Percentiles rank a stretch among this genome's conserved stretches.
Evolutionary conservation across 345 rosid species (phyloP).

Genomic region (Linum tenue): DNA sequence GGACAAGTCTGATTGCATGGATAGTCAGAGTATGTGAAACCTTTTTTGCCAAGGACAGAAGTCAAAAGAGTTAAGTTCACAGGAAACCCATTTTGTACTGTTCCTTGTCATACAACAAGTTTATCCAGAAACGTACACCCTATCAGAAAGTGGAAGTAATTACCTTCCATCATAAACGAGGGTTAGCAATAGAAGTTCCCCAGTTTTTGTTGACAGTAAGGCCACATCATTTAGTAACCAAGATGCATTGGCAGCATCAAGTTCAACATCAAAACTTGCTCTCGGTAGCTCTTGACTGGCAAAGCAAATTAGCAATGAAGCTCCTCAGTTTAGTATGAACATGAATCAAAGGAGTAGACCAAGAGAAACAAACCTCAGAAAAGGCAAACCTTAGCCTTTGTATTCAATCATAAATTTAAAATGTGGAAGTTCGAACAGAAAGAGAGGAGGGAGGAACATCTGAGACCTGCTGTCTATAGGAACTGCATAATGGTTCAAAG

Average conservation of each 20-base stretch:
- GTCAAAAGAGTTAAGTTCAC: background rate
- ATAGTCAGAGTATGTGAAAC: background rate
- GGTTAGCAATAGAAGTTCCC: conserved; percentile 76
- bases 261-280: conserved; percentile 78
- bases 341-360: conserved; percentile 5
- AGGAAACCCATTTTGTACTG: background rate
- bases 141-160: conserved; percentile 1
- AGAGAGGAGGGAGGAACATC: conserved; percentile 17
- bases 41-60: background rate
- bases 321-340: background rate
- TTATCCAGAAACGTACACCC: background rate
- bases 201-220: conserved; percentile 76
- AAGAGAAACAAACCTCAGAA: background rate
- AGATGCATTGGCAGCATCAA: conserved; percentile 85
- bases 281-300: conserved; percentile 90
- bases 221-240: conserved; percentile 81
- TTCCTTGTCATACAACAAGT: background rate
- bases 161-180: conserved; percentile 96
- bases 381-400: background rate
- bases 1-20: background rate
- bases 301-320: conserved; percentile 6
- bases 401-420: background rate
- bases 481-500: conserved; percentile 75
- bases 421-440: background rate
- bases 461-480: conserved; percentile 66